These are phyloP conservation scores for Quercus rubra DNA, from an alignment of 306 rosid species.

Conservation along the genomic window DNA sequence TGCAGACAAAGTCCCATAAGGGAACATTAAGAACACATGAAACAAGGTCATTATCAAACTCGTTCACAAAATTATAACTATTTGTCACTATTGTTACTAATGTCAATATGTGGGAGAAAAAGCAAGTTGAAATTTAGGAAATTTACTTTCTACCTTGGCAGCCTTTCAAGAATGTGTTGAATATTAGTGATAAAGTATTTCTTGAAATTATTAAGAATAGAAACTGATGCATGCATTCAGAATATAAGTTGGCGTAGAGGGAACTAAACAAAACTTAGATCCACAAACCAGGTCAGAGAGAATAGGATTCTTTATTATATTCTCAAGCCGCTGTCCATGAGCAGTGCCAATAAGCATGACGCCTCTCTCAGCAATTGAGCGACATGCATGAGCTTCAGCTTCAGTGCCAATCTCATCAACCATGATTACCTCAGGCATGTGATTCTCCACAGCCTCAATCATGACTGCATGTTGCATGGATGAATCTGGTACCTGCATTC, in stretches of 20 bases:
- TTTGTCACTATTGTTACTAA: neutral
- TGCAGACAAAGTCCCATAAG: neutral
- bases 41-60: neutral
- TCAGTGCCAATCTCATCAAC: constrained; percentile 74
- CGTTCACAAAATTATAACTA: neutral
- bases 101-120: neutral
- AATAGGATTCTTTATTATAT: constrained; percentile 56
- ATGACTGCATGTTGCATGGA: constrained; percentile 66
- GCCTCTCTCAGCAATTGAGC: constrained; percentile 64
- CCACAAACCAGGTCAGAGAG: constrained; percentile 57
- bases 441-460: constrained; percentile 79
- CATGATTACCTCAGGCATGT: constrained; percentile 73
- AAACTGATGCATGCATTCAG: neutral
- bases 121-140: neutral
- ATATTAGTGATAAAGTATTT: neutral
- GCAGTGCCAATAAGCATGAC: constrained; percentile 79
- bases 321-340: constrained; percentile 57
- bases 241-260: constrained; percentile 6
- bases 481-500: constrained; percentile 71
- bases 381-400: constrained; percentile 72
- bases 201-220: neutral
- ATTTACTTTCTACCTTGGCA: neutral
- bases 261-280: neutral
- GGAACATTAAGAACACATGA: neutral
- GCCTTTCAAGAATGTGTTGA: neutral